Percentiles rank a stretch among this genome's conserved stretches.
phyloP scores from a whole-genome alignment of 1,139 yeast genomes.

The Suhomyces kunorum region DNA sequence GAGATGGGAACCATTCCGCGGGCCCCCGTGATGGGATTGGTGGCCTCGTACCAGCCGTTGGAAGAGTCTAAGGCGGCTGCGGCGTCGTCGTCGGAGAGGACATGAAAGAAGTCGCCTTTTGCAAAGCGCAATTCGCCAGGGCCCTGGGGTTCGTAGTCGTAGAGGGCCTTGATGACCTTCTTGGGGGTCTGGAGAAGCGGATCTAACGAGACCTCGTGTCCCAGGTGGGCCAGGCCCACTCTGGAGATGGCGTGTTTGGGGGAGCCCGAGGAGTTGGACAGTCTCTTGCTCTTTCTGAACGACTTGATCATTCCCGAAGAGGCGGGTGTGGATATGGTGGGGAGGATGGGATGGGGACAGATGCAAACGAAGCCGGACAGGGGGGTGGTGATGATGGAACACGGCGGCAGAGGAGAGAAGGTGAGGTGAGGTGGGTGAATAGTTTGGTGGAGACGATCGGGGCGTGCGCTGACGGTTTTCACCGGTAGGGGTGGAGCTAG shows the following conservation, averaged over 20 bases:
- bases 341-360: neutral
- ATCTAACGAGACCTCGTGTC: slow-evolving; percentile 16
- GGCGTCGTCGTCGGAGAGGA: slow-evolving; percentile 60
- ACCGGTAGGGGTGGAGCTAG: slow-evolving; percentile 1
- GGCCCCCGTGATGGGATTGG: slow-evolving; percentile 75
- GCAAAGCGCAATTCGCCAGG: slow-evolving; percentile 77
- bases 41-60: slow-evolving; percentile 84
- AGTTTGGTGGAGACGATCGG: slow-evolving; percentile 5
- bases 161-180: slow-evolving; percentile 80
- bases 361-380: neutral
- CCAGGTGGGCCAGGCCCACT: slow-evolving; percentile 25
- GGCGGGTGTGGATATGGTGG: neutral
- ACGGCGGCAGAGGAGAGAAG: neutral
- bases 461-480: slow-evolving; percentile 9
- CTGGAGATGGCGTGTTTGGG: slow-evolving; percentile 42
- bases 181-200: slow-evolving; percentile 56
- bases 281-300: slow-evolving; percentile 46
- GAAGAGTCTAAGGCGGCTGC: slow-evolving; percentile 30
- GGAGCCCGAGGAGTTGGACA: slow-evolving; percentile 37
- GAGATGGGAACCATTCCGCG: slow-evolving; percentile 87
- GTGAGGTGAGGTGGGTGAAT: neutral
- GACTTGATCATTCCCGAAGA: slow-evolving; percentile 38
- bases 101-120: slow-evolving; percentile 89
- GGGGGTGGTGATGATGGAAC: neutral
- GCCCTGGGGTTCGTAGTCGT: slow-evolving; percentile 76